phyloP scores from a whole-genome alignment of 495 filamentous ascomycete genomes.

The Halenospora varia region DNA sequence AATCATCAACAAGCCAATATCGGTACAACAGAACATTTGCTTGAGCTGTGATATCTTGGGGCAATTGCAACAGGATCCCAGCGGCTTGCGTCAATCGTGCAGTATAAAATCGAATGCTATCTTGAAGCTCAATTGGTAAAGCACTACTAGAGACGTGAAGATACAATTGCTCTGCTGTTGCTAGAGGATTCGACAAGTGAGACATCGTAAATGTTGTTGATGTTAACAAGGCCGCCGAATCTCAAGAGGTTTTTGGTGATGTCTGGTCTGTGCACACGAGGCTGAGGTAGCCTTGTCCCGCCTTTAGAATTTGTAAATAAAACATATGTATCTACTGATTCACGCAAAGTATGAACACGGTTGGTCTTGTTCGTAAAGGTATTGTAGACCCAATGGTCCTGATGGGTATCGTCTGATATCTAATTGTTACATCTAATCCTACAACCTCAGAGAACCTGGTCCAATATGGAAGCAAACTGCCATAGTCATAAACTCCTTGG shows the following conservation, averaged over 20 bases:
- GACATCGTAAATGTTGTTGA: constrained; percentile 33
- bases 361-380: too few relatives aligned
- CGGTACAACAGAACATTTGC: constrained; percentile 85
- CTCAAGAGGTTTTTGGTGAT: not conserved
- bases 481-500: not conserved
- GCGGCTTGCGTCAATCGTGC: constrained; percentile 83
- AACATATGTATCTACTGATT: too few relatives aligned
- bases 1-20: constrained; percentile 60
- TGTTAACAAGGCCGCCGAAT: too few relatives aligned
- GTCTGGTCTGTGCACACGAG: constrained; percentile 5
- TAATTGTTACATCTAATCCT: not conserved
- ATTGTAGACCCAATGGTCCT: too few relatives aligned
- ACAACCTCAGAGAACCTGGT: not conserved
- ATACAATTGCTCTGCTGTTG: constrained; percentile 74
- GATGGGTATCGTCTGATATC: constrained; percentile 5
- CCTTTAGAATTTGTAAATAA: not conserved
- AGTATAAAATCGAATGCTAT: constrained; percentile 60
- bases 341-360: too few relatives aligned
- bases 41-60: constrained; percentile 85
- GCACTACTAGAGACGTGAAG: constrained; percentile 49
- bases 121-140: constrained; percentile 74
- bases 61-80: constrained; percentile 77
- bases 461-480: not conserved
- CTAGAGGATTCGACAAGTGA: constrained; percentile 77
- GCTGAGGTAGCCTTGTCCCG: constrained; percentile 8